Evolutionary conservation across 1,284 basidiomycete genomes (phyloP).

Genomic region (Trichosporon sp.): DNA sequence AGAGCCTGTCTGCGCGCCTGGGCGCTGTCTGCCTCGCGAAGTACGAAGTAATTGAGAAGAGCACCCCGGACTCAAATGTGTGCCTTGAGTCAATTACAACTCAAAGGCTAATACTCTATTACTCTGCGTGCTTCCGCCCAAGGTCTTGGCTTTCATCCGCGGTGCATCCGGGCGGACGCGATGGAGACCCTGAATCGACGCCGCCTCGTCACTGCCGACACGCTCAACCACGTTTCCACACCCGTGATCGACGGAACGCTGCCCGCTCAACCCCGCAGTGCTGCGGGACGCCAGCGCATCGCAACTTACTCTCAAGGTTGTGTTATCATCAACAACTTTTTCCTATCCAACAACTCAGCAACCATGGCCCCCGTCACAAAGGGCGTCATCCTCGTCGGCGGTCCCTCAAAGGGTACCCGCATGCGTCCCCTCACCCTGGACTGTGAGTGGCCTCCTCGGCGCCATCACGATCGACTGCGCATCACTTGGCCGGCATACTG

Average conservation of each 20-base stretch:
- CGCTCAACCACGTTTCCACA: slow-evolving; percentile 1
- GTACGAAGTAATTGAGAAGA: background rate
- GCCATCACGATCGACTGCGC: too few relatives aligned
- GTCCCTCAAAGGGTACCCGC: slow-evolving; percentile 57
- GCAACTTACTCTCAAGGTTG: too few relatives aligned
- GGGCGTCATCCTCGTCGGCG: slow-evolving; percentile 56
- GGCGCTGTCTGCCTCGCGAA: background rate
- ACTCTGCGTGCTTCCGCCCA: background rate
- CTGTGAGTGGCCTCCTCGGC: slow-evolving; percentile 40
- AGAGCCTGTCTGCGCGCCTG: too few relatives aligned
- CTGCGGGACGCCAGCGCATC: background rate
- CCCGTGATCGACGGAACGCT: background rate
- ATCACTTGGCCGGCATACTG: too few relatives aligned
- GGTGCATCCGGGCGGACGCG: background rate
- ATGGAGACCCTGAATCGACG: background rate
- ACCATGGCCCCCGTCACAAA: slow-evolving; percentile 50
- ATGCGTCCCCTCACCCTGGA: slow-evolving; percentile 60
- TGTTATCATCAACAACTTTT: too few relatives aligned
- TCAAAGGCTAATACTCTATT: background rate
- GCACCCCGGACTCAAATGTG: background rate
- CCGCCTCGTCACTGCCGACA: slow-evolving; percentile 2
- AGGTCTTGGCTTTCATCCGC: background rate
- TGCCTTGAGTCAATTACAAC: background rate
- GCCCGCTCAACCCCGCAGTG: background rate
- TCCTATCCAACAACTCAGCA: background rate